Evolutionary conservation across 2,329 filamentous ascomycete genomes (phyloP).

Genomic region (Fusarium sp.): DNA sequence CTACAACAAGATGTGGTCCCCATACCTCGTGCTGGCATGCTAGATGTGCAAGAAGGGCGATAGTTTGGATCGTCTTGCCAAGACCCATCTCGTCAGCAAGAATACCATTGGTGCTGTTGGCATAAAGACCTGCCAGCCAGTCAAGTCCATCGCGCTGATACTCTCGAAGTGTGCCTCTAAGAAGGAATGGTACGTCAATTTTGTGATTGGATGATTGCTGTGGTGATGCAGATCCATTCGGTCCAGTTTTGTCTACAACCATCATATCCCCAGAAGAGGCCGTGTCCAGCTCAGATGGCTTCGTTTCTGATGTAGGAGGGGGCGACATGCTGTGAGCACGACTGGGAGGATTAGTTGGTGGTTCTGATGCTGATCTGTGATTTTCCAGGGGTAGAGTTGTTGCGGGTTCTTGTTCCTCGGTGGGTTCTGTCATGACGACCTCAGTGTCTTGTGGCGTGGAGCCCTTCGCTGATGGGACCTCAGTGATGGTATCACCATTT

Average conservation of each 20-base stretch:
- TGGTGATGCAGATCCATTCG: slow-evolving; percentile 52
- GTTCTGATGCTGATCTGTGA: slow-evolving; percentile 57
- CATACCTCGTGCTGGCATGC: slow-evolving; percentile 91
- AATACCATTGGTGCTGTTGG: slow-evolving; percentile 94
- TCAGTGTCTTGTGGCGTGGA: slow-evolving; percentile 35
- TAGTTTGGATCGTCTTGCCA: slow-evolving; percentile 98
- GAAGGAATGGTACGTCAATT: slow-evolving; percentile 81
- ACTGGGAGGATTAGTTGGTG: slow-evolving; percentile 57
- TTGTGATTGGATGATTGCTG: slow-evolving; percentile 58
- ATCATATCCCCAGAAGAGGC: slow-evolving; percentile 54
- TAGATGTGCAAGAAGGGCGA: slow-evolving; percentile 90
- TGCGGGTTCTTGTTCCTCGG: slow-evolving; percentile 36
- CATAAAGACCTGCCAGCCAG: slow-evolving; percentile 94
- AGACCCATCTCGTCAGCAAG: slow-evolving; percentile 98
- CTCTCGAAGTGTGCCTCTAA: slow-evolving; percentile 89
- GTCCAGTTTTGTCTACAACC: slow-evolving; percentile 44
- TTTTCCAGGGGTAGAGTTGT: slow-evolving; percentile 47
- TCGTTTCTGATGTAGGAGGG: slow-evolving; percentile 60
- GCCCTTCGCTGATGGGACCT: neutral
- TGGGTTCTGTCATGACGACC: slow-evolving; percentile 48
- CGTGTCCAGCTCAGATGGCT: slow-evolving; percentile 62
- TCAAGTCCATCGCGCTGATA: slow-evolving; percentile 98
- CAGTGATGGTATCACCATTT: neutral
- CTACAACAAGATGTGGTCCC: slow-evolving; percentile 95
- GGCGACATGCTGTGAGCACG: slow-evolving; percentile 61